Base-by-base conservation (phyloP, 495 filamentous ascomycete species). In the Daldinia concentrica region DNA sequence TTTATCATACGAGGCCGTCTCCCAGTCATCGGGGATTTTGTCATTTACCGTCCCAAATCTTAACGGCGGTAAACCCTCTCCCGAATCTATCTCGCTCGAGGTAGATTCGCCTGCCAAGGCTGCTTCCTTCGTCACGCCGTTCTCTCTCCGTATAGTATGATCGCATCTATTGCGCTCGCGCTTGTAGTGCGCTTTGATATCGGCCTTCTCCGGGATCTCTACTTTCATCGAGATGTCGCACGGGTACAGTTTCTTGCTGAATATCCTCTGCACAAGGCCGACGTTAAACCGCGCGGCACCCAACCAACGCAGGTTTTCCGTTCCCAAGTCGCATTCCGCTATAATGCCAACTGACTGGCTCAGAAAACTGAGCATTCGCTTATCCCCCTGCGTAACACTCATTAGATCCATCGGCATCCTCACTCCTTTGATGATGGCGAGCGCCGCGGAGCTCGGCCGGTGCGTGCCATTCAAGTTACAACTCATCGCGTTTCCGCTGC, bases 261-360 rank as follows among this genome's bases (percentile, higher is more conserved):
- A 77, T 17, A 97, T 83, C 14, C 93, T 86, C 59, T 88, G 81
- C 12, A 97, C 76, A 67, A 97, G 90, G 6, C 95, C 95, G 66
- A 89, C 90, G 6, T 92, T 94, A 69, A 99, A 99, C 56, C 95
- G 87, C 36, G 87, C 84, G 30, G 85, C 86, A 22, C 95, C 95
- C 89, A 99, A 92, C 94, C 94, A 99, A 19, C 95, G 88, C 41
- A 98, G 78, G 73, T 96, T 83, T 65, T 98, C 95, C 1, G 95
- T 99, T 2, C 86, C 93, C 14, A 99, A 80, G 78, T 99, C 95
- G 26, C 85, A 84, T 68, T 98, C 95, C 0, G 95, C 95, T 12
- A 99, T 89, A 64, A 98, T 91, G 30, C 95, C 95, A 43, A 95
- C 85, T 2, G 93, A 89, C 77, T 98, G 95, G 3, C 93, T 97